Evolutionary conservation across 805 yeast species (phyloP).

Genomic region (Cyberlindnera xishuangbannaensis): DNA sequence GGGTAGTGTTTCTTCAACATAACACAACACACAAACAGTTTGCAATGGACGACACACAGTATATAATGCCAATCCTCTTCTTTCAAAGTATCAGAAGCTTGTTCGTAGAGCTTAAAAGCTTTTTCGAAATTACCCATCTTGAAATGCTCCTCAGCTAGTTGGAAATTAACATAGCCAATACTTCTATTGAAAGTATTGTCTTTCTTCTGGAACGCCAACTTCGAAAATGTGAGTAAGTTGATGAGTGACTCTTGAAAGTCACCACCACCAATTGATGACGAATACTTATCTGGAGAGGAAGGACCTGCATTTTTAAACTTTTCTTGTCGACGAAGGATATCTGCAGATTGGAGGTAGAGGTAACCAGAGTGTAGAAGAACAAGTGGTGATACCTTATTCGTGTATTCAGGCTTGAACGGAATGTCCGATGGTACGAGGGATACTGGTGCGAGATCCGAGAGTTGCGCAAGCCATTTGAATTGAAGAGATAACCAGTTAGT

Average conservation of each 20-base stretch:
- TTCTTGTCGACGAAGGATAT: slow-evolving; percentile 25
- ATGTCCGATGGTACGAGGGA: slow-evolving; percentile 33
- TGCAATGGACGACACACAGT: slow-evolving; percentile 28
- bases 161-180: slow-evolving; percentile 39
- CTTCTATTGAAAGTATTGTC: slow-evolving; percentile 32
- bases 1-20: slow-evolving; percentile 28
- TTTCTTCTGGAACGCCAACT: slow-evolving; percentile 32
- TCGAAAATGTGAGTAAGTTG: slow-evolving; percentile 30
- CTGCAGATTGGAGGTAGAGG: slow-evolving; percentile 34
- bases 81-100: slow-evolving; percentile 31
- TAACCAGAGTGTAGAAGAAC: slow-evolving; percentile 40
- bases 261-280: slow-evolving; percentile 1
- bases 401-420: slow-evolving; percentile 27
- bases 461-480: slow-evolving; percentile 57
- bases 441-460: slow-evolving; percentile 44
- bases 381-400: slow-evolving; percentile 22
- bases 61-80: slow-evolving; percentile 38
- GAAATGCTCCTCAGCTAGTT: slow-evolving; percentile 45
- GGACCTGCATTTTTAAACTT: slow-evolving; percentile 1
- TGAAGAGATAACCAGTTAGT: slow-evolving; percentile 58
- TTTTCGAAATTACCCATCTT: slow-evolving; percentile 29
- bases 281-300: slow-evolving; percentile 12
- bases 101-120: slow-evolving; percentile 38
- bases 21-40: slow-evolving; percentile 35
- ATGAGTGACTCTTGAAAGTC: slow-evolving; percentile 17